Evolutionary conservation across 2,329 filamentous ascomycete species (phyloP).

Genomic region (Fusarium sacchari): DNA sequence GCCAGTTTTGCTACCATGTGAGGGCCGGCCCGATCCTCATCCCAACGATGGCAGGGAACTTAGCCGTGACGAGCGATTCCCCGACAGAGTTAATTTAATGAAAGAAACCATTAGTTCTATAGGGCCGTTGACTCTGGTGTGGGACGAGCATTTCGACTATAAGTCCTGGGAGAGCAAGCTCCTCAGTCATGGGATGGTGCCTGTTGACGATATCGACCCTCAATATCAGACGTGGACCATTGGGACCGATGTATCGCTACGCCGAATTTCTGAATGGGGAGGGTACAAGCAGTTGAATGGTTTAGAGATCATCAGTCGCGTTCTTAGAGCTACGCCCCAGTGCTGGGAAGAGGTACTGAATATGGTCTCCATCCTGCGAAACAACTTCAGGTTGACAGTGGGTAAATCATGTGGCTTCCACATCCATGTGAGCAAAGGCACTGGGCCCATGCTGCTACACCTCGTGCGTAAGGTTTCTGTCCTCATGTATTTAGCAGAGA

Average conservation of each 20-base stretch:
- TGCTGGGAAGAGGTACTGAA: conserved; percentile 30
- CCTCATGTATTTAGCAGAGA: conserved; percentile 25
- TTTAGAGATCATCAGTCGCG: conserved; percentile 26
- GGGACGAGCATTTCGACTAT: not conserved
- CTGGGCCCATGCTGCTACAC: not conserved
- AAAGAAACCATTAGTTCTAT: not conserved
- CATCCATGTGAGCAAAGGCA: conserved; percentile 30
- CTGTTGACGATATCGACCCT: not conserved
- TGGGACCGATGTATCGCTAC: conserved; percentile 5
- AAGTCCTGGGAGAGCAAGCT: conserved; percentile 1
- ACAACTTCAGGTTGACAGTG: conserved; percentile 14
- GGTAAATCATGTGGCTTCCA: conserved; percentile 24
- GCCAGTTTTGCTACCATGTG: not conserved
- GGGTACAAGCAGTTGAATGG: conserved; percentile 10
- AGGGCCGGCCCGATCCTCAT: not conserved
- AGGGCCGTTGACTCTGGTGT: not conserved
- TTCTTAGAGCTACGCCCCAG: conserved; percentile 15
- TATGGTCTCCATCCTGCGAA: conserved; percentile 21
- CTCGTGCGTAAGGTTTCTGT: conserved; percentile 19
- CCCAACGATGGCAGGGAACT: conserved; percentile 13
- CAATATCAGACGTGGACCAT: conserved; percentile 27
- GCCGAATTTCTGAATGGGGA: not conserved
- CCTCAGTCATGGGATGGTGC: not conserved
- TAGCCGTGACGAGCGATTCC: not conserved
- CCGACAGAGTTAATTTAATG: not conserved